These are phyloP conservation scores for Penicillium fimorum DNA, from an alignment of 495 filamentous ascomycete genomes.

Conservation along the genomic window DNA sequence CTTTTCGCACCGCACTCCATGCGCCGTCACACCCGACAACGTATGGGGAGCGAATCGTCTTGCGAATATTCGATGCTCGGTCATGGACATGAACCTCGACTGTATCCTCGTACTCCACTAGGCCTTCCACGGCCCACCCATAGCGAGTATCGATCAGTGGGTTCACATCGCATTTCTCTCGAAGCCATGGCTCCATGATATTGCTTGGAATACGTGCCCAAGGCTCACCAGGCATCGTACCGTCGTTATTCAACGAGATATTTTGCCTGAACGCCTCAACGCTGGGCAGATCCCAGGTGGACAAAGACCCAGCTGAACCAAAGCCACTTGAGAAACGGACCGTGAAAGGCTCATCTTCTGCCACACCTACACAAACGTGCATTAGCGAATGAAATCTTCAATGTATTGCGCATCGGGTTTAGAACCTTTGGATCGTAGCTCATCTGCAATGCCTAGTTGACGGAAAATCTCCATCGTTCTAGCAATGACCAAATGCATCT, in stretches of 20 bases:
- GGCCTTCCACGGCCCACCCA: background rate
- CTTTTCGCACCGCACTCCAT: too few relatives aligned
- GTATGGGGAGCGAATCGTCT: background rate
- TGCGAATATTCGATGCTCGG: background rate
- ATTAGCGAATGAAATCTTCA: too few relatives aligned
- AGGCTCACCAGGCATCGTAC: background rate
- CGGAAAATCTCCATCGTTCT: slow-evolving; percentile 5
- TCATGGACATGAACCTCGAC: background rate
- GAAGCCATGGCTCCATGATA: too few relatives aligned
- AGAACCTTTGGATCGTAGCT: background rate
- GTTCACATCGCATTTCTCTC: background rate
- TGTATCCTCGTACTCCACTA: background rate
- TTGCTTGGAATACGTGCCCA: too few relatives aligned
- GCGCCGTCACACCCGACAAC: too few relatives aligned
- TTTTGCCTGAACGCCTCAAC: background rate
- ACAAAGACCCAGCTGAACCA: background rate
- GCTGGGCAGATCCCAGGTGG: background rate
- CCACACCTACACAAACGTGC: too few relatives aligned
- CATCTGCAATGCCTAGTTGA: background rate
- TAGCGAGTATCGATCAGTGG: background rate
- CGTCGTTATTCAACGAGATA: background rate
- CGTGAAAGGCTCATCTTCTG: too few relatives aligned
- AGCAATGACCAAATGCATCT: slow-evolving; percentile 1
- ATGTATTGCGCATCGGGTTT: background rate
- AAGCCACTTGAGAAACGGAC: slow-evolving; percentile 1